Conservation (phyloP, 768 basidiomycete species). For the Podaxis pistillaris region DNA sequence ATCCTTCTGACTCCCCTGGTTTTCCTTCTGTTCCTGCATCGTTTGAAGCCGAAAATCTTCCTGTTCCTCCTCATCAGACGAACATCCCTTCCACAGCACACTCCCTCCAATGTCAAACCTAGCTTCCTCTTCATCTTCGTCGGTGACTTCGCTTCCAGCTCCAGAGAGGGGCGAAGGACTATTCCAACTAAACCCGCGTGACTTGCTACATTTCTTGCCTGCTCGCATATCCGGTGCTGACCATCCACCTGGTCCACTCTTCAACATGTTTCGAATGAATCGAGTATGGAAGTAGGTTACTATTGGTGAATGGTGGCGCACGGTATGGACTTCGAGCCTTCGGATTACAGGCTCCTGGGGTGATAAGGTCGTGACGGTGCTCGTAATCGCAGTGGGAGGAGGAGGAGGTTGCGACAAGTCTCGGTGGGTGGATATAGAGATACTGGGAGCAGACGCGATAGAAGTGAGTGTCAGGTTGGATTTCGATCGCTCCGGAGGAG, state of each 20-base stretch:
- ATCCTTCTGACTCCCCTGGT: neutral
- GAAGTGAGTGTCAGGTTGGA: neutral
- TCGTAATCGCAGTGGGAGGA: neutral
- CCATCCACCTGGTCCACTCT: neutral
- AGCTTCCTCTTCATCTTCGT: neutral
- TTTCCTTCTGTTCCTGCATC: neutral
- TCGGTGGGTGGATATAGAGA: neutral
- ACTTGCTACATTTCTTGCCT: neutral
- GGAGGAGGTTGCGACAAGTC: neutral
- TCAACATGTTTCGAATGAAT: neutral
- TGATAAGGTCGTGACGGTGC: neutral
- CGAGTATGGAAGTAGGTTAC: constrained; percentile 6
- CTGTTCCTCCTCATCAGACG: neutral
- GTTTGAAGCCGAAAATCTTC: neutral
- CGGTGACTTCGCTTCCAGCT: neutral
- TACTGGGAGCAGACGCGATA: neutral
- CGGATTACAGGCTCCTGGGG: neutral
- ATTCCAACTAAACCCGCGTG: neutral
- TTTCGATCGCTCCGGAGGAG: neutral
- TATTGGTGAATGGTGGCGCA: neutral
- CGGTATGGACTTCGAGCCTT: neutral
- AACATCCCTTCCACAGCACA: constrained; percentile 1
- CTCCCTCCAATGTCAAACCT: neutral
- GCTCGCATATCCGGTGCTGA: neutral
- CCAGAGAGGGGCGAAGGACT: neutral